Evolutionary conservation across 495 filamentous ascomycete species (phyloP), one percentile per base, ranked within the genome.

Genomic region (Letharia columbiana): DNA sequence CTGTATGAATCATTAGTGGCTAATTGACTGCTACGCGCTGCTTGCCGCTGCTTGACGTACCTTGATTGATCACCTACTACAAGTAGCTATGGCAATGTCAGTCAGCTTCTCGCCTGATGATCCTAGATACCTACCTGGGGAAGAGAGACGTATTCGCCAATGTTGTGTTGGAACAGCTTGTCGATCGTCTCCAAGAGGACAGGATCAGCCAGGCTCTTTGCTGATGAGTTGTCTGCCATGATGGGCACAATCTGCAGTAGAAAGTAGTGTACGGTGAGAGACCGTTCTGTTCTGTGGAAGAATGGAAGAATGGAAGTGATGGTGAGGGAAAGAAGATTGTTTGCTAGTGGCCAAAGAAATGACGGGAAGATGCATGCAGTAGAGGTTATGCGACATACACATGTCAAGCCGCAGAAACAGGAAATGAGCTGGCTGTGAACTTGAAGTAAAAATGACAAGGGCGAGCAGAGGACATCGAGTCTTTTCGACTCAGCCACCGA

Each of bases 101-200:
- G 13, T 60, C 12, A 1, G 31, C 56, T 18, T 12, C 4, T 28
- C 15, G 0, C 18, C 20, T 40, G 11, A 41, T 5, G 0, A 4
- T n/a, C 11, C 13, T 40, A 31, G 7, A 31, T 54, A 31, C 58
- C 11, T 44, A 80, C 69, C 62, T 79, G 73, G 2, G 74, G 74
- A 0, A 77, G 67, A 41, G 61, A 59, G 50, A 75, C 73, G 60
- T 77, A 74, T 63, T 81, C 71, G 45, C 77, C 77, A 2, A 75
- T 69, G 33, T 72, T 78, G 28, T 71, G 74, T 18, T 71, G 75
- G 35, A 75, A 75, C 11, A 79, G 63, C 60, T 77, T 70, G 68
- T 80, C 78, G 17, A 81, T 80, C 45, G 75, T 77, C 41, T 74
- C 72, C 3, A 80, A 71, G 2, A 79, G 54, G 18, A 42, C 41